phyloP scores from a whole-genome alignment of 768 basidiomycete genomes.

The Grammothele lineata region DNA sequence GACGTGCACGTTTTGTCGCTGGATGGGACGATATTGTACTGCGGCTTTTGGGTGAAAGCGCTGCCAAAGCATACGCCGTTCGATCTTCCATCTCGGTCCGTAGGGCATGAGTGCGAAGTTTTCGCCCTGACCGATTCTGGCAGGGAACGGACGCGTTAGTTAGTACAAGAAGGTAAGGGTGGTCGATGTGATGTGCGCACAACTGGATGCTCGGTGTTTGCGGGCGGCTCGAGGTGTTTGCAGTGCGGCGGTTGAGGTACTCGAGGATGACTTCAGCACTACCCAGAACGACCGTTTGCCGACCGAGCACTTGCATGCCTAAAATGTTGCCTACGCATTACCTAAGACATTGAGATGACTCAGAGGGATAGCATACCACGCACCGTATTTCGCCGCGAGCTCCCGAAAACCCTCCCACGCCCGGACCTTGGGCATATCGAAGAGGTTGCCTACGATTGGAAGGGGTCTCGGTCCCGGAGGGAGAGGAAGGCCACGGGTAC shows the following conservation, averaged over 20 bases:
- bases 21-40: not conserved
- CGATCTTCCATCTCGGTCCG: constrained; percentile 4
- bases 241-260: constrained; percentile 18
- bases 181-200: constrained; percentile 4
- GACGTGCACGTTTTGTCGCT: not conserved
- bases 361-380: not conserved
- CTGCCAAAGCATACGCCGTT: constrained; percentile 11
- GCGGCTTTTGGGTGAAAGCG: constrained; percentile 3
- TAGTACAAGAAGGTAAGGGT: not conserved
- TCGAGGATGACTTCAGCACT: constrained; percentile 12
- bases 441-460: constrained; percentile 12
- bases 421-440: constrained; percentile 5
- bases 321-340: constrained; percentile 6
- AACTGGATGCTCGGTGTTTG: not conserved
- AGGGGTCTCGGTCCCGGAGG: constrained; percentile 16
- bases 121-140: constrained; percentile 1
- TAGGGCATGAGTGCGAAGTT: constrained; percentile 7
- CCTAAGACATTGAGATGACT: not conserved
- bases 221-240: constrained; percentile 11
- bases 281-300: constrained; percentile 12
- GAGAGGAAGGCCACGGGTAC: constrained; percentile 4
- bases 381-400: constrained; percentile 10
- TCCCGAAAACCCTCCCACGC: constrained; percentile 12
- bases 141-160: not conserved
- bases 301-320: constrained; percentile 8